Conservation (phyloP, 345 rosid genomes). For the Heritiera fomes region DNA sequence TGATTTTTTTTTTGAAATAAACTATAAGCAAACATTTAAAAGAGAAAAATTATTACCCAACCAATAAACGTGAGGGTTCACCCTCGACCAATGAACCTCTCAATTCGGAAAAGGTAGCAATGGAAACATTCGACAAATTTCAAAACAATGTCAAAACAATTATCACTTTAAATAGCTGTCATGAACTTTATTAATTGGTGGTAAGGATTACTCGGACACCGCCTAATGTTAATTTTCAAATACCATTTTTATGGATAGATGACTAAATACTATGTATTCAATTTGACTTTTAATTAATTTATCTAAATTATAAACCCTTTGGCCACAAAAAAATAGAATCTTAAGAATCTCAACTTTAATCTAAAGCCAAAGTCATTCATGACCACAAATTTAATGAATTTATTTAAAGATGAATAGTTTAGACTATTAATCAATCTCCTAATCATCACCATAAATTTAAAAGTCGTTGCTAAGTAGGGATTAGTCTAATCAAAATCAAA, state of each 20-base stretch:
- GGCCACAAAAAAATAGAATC: not conserved
- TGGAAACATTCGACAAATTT: not conserved
- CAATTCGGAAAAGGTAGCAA: not conserved
- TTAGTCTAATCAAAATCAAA: not conserved
- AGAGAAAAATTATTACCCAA: no score
- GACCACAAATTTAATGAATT: not conserved
- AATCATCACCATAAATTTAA: not conserved
- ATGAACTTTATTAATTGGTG: not conserved
- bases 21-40: no score
- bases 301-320: not conserved
- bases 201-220: not conserved
- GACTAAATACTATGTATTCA: not conserved
- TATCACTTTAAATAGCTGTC: not conserved
- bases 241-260: not conserved
- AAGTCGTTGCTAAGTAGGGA: not conserved
- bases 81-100: no score
- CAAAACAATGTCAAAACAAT: not conserved
- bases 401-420: no score
- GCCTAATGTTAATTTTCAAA: not conserved
- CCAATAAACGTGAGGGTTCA: no score
- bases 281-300: not conserved
- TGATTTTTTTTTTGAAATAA: no score
- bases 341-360: no score
- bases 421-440: no score
- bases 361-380: not conserved